A percentile compares a stretch with the other conserved stretches of the same genome.
Conservation (phyloP, 2,329 filamentous ascomycete genomes). For the Colletotrichum tabaci region DNA sequence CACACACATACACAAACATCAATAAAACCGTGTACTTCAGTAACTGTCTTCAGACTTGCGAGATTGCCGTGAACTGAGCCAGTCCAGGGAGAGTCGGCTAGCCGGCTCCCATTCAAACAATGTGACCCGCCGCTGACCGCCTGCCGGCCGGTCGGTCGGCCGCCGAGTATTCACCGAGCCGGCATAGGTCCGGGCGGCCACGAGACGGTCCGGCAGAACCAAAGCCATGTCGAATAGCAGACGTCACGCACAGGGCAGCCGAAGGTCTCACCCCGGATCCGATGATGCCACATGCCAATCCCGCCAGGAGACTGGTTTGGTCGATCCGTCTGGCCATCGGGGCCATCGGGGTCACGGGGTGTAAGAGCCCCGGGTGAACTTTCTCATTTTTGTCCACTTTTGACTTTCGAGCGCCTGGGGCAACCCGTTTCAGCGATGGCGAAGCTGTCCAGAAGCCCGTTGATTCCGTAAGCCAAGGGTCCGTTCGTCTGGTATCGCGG, state of each 20-base stretch:
- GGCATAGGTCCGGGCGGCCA: slow-evolving; percentile 22
- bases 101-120: slow-evolving; percentile 13
- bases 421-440: slow-evolving; percentile 27
- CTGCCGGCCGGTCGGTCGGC: neutral
- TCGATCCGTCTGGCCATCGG: slow-evolving; percentile 34
- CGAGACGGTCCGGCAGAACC: slow-evolving; percentile 10
- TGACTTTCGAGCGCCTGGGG: slow-evolving; percentile 16
- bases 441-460: slow-evolving; percentile 2
- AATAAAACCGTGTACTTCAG: slow-evolving; percentile 9
- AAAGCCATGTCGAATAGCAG: neutral
- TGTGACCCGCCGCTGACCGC: neutral
- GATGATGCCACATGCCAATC: slow-evolving; percentile 37
- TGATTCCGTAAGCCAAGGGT: neutral
- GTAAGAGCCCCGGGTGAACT: slow-evolving; percentile 6
- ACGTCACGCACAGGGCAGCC: slow-evolving; percentile 31
- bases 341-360: neutral
- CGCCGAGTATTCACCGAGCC: slow-evolving; percentile 19
- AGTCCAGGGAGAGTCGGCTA: neutral
- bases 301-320: slow-evolving; percentile 32
- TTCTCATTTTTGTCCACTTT: slow-evolving; percentile 5
- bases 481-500: neutral
- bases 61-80: neutral
- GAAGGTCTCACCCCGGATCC: slow-evolving; percentile 30
- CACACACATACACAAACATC: slow-evolving; percentile 13
- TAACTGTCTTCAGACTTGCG: slow-evolving; percentile 1